These are phyloP conservation scores for Speleostelium caveatum DNA, from an alignment of 78 protist species.

Conservation along the genomic window DNA sequence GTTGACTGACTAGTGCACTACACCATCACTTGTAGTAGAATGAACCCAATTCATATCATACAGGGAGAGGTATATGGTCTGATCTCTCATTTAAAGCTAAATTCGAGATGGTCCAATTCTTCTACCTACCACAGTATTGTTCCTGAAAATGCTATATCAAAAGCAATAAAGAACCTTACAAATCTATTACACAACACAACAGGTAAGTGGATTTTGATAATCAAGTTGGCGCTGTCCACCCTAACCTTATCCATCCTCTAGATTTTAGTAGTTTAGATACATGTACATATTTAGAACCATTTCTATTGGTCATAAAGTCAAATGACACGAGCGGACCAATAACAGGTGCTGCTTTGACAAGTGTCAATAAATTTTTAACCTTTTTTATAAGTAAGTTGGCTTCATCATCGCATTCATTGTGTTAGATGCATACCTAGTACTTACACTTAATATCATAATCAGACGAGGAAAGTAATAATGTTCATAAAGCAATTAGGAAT, in stretches of 20 bases:
- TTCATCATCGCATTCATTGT: not conserved
- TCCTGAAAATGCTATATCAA: constrained; percentile 49
- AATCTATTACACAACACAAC: constrained; percentile 55
- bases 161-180: constrained; percentile 43
- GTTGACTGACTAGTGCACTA: too few species aligned
- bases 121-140: constrained; percentile 1
- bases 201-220: not conserved
- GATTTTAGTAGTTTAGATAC: constrained; percentile 72
- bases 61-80: constrained; percentile 69
- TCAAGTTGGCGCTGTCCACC: not conserved
- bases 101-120: constrained; percentile 49
- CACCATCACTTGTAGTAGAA: too few species aligned
- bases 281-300: constrained; percentile 83
- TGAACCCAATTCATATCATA: constrained; percentile 28
- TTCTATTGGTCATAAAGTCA: constrained; percentile 88
- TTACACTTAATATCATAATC: not conserved
- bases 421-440: not conserved
- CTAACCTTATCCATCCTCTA: not conserved
- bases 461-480: constrained; percentile 53
- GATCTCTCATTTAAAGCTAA: constrained; percentile 45
- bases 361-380: constrained; percentile 87
- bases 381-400: constrained; percentile 45
- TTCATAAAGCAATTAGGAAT: constrained; percentile 23
- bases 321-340: constrained; percentile 92
- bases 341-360: constrained; percentile 92